A percentile compares a stretch with the other conserved stretches of the same genome.
Evolutionary conservation across 2,329 filamentous ascomycete species (phyloP).

Genomic region (Cryoendolithus antarcticus): DNA sequence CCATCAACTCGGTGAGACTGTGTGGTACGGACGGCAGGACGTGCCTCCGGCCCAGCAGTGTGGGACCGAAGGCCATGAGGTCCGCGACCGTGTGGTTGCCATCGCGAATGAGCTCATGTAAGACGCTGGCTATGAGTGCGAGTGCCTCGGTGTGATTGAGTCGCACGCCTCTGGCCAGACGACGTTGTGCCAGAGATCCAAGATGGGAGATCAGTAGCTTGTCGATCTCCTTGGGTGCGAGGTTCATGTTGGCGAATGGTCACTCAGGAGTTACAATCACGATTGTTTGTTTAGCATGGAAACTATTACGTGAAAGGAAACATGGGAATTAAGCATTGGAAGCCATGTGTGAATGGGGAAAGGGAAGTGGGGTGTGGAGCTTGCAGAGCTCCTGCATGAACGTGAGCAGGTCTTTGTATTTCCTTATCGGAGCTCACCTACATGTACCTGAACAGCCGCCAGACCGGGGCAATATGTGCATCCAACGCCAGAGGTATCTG

Average conservation of each 20-base stretch:
- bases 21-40: slow-evolving; percentile 71
- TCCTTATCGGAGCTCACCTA: no score
- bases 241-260: slow-evolving; percentile 19
- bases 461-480: no score
- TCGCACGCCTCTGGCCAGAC: slow-evolving; percentile 75
- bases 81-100: slow-evolving; percentile 82
- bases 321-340: no score
- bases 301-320: no score
- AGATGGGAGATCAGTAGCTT: slow-evolving; percentile 90
- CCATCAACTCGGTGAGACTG: slow-evolving; percentile 73
- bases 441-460: no score
- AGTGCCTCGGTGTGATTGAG: slow-evolving; percentile 84
- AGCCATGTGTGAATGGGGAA: no score
- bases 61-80: slow-evolving; percentile 82
- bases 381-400: no score
- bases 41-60: slow-evolving; percentile 86
- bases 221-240: slow-evolving; percentile 52
- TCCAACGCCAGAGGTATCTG: no score
- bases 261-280: no score
- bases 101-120: slow-evolving; percentile 97
- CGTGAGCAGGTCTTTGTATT: no score
- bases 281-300: no score
- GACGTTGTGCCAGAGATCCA: slow-evolving; percentile 73
- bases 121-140: slow-evolving; percentile 71
- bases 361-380: no score